phyloP scores from a whole-genome alignment of 768 basidiomycete species.

The Suillus alpinus region DNA sequence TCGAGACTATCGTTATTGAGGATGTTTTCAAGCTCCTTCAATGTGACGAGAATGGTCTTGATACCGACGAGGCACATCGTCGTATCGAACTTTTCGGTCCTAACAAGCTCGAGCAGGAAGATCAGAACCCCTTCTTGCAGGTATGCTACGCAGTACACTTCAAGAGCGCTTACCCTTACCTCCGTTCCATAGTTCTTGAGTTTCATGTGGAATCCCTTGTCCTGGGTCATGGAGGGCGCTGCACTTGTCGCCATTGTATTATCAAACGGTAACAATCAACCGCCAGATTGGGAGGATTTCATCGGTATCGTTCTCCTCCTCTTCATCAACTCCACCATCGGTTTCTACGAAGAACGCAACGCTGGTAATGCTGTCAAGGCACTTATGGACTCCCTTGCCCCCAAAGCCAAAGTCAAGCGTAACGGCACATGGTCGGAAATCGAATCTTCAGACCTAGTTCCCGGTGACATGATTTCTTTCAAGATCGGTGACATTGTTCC shows the following conservation, averaged over 20 bases:
- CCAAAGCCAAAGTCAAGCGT: constrained; percentile 94
- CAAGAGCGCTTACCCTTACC: neutral
- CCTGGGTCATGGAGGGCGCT: constrained; percentile 99
- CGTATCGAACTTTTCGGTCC: constrained; percentile 94
- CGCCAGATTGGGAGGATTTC: constrained; percentile 98
- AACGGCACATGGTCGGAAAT: constrained; percentile 84
- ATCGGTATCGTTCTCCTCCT: constrained; percentile 91
- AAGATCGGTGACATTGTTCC: constrained; percentile 99
- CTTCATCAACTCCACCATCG: constrained; percentile 93
- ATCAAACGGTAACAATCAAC: constrained; percentile 82
- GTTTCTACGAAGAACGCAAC: constrained; percentile 97
- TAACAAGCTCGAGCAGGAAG: constrained; percentile 90
- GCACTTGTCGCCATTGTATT: constrained; percentile 92
- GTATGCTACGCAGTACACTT: constrained; percentile 33
- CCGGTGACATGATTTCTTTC: constrained; percentile 96
- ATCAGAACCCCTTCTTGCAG: constrained; percentile 90
- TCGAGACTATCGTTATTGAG: constrained; percentile 94
- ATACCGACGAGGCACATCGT: constrained; percentile 67
- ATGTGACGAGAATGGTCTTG: constrained; percentile 80
- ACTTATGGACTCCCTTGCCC: constrained; percentile 98
- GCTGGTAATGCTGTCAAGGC: constrained; percentile 99
- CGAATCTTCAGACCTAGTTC: constrained; percentile 86
- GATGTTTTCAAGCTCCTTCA: constrained; percentile 97
- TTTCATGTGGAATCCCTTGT: constrained; percentile 99
- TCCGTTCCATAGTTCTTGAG: constrained; percentile 61